Evolutionary conservation across 805 yeast species (phyloP).

Genomic region (Suhomyces faveliae): DNA sequence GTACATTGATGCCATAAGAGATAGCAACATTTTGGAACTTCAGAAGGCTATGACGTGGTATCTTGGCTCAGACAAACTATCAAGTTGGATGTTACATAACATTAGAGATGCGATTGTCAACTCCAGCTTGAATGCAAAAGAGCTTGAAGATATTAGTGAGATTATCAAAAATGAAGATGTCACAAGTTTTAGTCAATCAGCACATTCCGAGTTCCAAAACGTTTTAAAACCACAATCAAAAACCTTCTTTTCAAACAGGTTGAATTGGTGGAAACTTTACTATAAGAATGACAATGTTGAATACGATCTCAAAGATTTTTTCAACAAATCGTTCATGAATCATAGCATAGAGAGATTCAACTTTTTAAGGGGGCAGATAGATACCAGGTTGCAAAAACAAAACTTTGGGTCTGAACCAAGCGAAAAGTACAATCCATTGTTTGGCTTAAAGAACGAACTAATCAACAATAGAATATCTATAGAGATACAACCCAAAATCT

Average conservation of each 20-base stretch:
- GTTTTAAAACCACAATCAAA: constrained; percentile 32
- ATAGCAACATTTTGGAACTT: constrained; percentile 38
- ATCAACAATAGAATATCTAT: constrained; percentile 24
- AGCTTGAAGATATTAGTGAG: constrained; percentile 17
- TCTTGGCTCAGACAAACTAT: constrained; percentile 23
- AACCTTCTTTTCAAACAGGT: constrained; percentile 26
- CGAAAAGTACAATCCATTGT: constrained; percentile 27
- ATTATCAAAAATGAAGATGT: constrained; percentile 24
- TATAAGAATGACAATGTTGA: constrained; percentile 43
- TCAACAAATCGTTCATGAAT: constrained; percentile 34
- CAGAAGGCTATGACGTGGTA: constrained; percentile 29
- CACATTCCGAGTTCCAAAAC: constrained; percentile 38
- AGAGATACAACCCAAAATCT: constrained; percentile 41
- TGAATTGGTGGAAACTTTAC: constrained; percentile 45
- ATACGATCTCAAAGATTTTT: constrained; percentile 40
- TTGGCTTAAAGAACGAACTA: constrained; percentile 27
- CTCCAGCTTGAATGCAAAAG: constrained; percentile 14
- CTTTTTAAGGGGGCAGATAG: constrained; percentile 37
- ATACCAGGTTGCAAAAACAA: constrained; percentile 27
- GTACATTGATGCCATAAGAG: constrained; percentile 27
- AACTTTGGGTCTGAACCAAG: constrained; percentile 17
- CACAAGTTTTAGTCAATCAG: constrained; percentile 25
- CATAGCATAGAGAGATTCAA: constrained; percentile 39
- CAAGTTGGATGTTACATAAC: constrained; percentile 19
- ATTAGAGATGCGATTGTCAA: constrained; percentile 14